phyloP scores from a whole-genome alignment of 306 rosid species.

The Lathyrus oleraceus region DNA sequence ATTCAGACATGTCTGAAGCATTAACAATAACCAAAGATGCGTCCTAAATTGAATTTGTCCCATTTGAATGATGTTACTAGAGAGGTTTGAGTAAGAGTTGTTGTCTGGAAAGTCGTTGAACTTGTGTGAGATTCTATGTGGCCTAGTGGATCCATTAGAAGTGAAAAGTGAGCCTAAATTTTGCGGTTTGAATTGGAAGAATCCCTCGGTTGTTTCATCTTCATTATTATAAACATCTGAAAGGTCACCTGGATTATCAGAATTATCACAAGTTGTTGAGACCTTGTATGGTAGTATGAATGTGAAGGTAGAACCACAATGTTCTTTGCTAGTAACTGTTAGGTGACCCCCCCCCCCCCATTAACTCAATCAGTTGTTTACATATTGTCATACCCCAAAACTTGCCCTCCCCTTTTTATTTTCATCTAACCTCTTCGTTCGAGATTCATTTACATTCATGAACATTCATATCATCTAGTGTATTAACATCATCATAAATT shows the following conservation, averaged over 20 bases:
- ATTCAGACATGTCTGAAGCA: slow-evolving; percentile 43
- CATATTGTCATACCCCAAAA: no score
- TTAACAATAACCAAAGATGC: slow-evolving; percentile 41
- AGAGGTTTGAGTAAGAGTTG: slow-evolving; percentile 43
- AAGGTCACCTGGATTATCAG: slow-evolving; percentile 77
- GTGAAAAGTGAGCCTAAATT: slow-evolving; percentile 81
- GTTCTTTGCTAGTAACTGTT: slow-evolving; percentile 79
- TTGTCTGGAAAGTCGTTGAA: slow-evolving; percentile 52
- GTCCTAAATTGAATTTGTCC: slow-evolving; percentile 46
- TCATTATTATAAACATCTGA: slow-evolving; percentile 61
- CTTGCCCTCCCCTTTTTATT: no score
- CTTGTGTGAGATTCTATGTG: slow-evolving; percentile 50
- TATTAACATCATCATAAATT: no score
- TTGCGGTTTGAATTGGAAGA: slow-evolving; percentile 88
- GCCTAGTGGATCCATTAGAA: slow-evolving; percentile 64
- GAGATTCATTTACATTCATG: no score
- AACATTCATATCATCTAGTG: no score
- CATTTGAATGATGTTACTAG: slow-evolving; percentile 38
- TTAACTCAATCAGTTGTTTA: slow-evolving; percentile 76
- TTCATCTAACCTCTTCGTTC: no score
- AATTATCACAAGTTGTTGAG: slow-evolving; percentile 52
- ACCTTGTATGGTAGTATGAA: slow-evolving; percentile 88
- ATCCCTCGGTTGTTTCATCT: slow-evolving; percentile 60
- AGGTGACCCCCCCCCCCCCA: slow-evolving; percentile 93
- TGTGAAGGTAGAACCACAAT: slow-evolving; percentile 82